Base-by-base conservation (phyloP, 1,284 basidiomycete genomes). In the Moesziomyces globuligerus region DNA sequence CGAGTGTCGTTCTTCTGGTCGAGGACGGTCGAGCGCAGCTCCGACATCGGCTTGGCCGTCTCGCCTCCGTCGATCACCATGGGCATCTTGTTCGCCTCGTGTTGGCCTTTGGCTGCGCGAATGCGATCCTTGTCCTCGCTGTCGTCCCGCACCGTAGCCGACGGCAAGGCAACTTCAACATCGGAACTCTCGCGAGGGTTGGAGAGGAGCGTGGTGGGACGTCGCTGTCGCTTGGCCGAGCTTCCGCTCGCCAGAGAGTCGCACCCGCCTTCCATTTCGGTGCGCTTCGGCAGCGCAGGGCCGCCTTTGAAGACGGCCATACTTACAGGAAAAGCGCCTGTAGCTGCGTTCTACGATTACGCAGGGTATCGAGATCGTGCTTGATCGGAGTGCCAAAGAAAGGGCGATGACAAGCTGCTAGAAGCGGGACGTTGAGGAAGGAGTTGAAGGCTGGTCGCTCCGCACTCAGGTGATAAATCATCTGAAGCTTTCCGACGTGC, bases 301-400 rank as follows among this genome's bases (percentile, higher is more conserved):
- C 53, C 54, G 11, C 61, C 54, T 45, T 57, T 64, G 46, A 57
- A 56, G 29, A 17, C 42, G 13, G 54, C 45, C 61, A 64, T 46
- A 11, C 23, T 26, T 43, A 10, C 17, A 28, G 26, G n/a, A 13
- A 23, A 11, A 11, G 7, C 32, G 32, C 32, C 32, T 34, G n/a
- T n/a, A n/a, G n/a, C n/a, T n/a, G n/a, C n/a, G n/a, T n/a, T n/a
- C n/a, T n/a, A n/a, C n/a, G n/a, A n/a, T n/a, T n/a, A n/a, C n/a
- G n/a, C n/a, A n/a, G n/a, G n/a, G n/a, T n/a, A n/a, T n/a, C n/a
- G n/a, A n/a, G n/a, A n/a, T n/a, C n/a, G n/a, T n/a, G n/a, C n/a
- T n/a, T n/a, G n/a, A n/a, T n/a, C n/a, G n/a, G n/a, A n/a, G n/a
- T n/a, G n/a, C n/a, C n/a, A n/a, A n/a, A n/a, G n/a, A n/a, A n/a